Evolutionary conservation across 345 rosid species (phyloP).

Genomic region (Citropsis articulata): DNA sequence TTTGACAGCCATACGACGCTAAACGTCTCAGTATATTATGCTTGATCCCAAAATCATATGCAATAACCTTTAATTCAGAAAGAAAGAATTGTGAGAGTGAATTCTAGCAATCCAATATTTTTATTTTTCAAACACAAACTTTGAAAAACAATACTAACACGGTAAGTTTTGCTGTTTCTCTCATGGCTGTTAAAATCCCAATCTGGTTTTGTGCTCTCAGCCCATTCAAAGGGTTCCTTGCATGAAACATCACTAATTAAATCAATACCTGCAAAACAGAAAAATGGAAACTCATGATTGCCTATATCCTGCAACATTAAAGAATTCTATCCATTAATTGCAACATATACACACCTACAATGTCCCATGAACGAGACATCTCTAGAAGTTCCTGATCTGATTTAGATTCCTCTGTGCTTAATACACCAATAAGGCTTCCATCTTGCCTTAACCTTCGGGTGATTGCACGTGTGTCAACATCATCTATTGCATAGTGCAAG

Average conservation of each 20-base stretch:
- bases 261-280: slow-evolving; percentile 63
- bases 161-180: slow-evolving; percentile 38
- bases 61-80: slow-evolving; percentile 56
- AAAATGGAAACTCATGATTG: slow-evolving; percentile 6
- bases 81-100: slow-evolving; percentile 17
- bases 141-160: slow-evolving; percentile 42
- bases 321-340: neutral
- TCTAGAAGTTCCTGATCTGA: slow-evolving; percentile 73
- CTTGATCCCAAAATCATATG: slow-evolving; percentile 94
- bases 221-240: slow-evolving; percentile 79
- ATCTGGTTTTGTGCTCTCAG: slow-evolving; percentile 57
- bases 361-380: slow-evolving; percentile 90
- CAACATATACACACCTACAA: slow-evolving; percentile 48
- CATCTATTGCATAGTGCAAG: slow-evolving; percentile 46
- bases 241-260: slow-evolving; percentile 81
- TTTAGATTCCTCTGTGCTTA: slow-evolving; percentile 80
- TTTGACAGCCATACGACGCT: slow-evolving; percentile 84
- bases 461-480: slow-evolving; percentile 94
- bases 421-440: slow-evolving; percentile 94
- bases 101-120: neutral
- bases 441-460: slow-evolving; percentile 91
- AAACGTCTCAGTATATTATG: slow-evolving; percentile 82
- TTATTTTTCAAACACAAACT: neutral
- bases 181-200: slow-evolving; percentile 73
- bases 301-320: neutral